A percentile compares a stretch with the other conserved stretches of the same genome.
Conservation (phyloP, 2,329 filamentous ascomycete species). For the Ophiocordyceps camponoti-saundersi region DNA sequence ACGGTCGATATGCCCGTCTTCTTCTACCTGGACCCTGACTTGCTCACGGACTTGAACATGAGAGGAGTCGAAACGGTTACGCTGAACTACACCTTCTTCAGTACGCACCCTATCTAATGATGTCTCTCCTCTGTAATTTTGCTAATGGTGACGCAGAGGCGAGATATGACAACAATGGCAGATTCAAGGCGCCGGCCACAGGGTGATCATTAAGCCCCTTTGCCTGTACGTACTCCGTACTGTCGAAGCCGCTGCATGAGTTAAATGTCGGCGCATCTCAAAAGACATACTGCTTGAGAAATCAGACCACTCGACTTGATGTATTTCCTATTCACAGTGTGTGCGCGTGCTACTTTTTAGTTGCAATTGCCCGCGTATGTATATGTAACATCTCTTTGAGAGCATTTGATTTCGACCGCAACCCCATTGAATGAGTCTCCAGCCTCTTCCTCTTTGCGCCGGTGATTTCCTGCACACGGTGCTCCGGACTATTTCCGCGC, state of each 20-base stretch:
- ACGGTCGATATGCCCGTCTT: slow-evolving; percentile 99
- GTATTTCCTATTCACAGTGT: too few species aligned
- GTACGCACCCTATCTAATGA: slow-evolving; percentile 36
- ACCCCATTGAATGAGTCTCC: too few species aligned
- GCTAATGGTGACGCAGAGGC: slow-evolving; percentile 24
- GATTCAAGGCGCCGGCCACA: slow-evolving; percentile 20
- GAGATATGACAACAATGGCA: slow-evolving; percentile 27
- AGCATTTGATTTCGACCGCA: too few species aligned
- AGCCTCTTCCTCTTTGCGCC: too few species aligned
- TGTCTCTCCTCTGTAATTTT: neutral
- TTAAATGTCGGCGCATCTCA: too few species aligned
- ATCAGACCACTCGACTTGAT: too few species aligned
- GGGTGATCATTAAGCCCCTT: slow-evolving; percentile 4
- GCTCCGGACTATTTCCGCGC: neutral
- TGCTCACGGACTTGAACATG: slow-evolving; percentile 86
- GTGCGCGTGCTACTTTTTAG: too few species aligned
- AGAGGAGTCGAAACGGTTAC: slow-evolving; percentile 89
- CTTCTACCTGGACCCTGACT: slow-evolving; percentile 95
- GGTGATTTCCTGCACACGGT: too few species aligned
- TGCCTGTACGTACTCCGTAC: neutral
- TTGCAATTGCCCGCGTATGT: too few species aligned
- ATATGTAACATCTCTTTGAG: too few species aligned
- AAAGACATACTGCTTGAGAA: too few species aligned
- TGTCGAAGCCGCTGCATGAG: too few species aligned
- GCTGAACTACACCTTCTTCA: slow-evolving; percentile 95